Evolutionary conservation across 768 basidiomycete genomes (phyloP), one percentile per base, ranked within the genome.

Genomic region (Lenzites betulinus): DNA sequence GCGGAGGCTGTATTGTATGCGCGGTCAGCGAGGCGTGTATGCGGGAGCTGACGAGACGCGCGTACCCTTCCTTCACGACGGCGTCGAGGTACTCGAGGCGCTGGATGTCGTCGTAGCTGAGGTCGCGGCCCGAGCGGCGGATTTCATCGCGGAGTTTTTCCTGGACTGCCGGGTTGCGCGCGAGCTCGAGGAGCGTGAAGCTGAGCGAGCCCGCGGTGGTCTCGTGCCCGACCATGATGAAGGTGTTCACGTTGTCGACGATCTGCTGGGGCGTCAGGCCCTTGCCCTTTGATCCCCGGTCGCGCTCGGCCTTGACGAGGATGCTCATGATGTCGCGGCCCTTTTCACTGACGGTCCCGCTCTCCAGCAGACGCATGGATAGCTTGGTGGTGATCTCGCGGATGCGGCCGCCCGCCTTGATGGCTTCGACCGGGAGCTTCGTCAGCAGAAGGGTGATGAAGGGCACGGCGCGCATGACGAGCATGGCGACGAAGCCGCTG

Each of bases 221-320:
- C 63, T 80, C 79, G 67, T 78, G 76, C 35, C 78, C 78, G 22
- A 73, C 77, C 69, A 78, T 71, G 7, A 72, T 70, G 61, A 78
- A 75, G 13, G 73, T 78, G 57, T 56, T 67, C 33, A 77, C 66
- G 47, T 71, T 65, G 42, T 67, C 59, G 44, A 67, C 60, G 41
- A 70, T 69, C 58, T 68, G 66, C 35, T 65, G 47, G 22, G 59
- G 25, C 6, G 66, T 67, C 15, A 69, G 51, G 42, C 60, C 60
- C 7, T 50, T 49, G 28, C 28, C 50, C 54, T 58, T 62, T 4
- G 51, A 38, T 28, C 13, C 38, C 28, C 53, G 26, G 44, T 51
- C 62, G 28, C 50, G 53, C 54, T 64, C 55, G 23, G 64, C 60
- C 51, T 54, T 59, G 54, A 67, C 52, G 48, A 70, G 65, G 36